These are phyloP conservation scores for Fusarium solani-melongenae DNA, from an alignment of 2,329 filamentous ascomycete species.

Conservation along the genomic window DNA sequence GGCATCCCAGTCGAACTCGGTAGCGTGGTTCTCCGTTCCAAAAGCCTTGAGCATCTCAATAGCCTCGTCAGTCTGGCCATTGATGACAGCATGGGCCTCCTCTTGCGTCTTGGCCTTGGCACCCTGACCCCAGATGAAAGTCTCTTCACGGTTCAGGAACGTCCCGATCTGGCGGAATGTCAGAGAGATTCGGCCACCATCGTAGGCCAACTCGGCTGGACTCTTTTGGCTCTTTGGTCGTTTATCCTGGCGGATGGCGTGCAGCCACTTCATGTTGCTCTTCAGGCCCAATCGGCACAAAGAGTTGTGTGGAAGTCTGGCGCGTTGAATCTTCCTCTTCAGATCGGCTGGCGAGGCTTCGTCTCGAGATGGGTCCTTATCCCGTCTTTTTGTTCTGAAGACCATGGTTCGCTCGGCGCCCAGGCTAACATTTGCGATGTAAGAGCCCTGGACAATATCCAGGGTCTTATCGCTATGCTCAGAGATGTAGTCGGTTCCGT, in stretches of 20 bases:
- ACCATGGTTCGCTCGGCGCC: constrained; percentile 92
- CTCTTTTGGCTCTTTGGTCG: constrained; percentile 75
- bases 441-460: constrained; percentile 84
- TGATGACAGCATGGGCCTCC: constrained; percentile 72
- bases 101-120: constrained; percentile 75
- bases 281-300: constrained; percentile 83
- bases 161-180: constrained; percentile 93
- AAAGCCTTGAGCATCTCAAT: constrained; percentile 81
- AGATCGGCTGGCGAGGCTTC: constrained; percentile 13
- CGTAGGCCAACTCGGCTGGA: constrained; percentile 75
- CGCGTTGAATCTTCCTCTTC: constrained; percentile 70
- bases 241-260: constrained; percentile 92
- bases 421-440: constrained; percentile 93
- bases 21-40: constrained; percentile 82
- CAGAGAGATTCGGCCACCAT: constrained; percentile 85
- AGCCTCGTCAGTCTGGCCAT: constrained; percentile 74
- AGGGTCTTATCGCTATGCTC: constrained; percentile 98
- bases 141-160: constrained; percentile 74
- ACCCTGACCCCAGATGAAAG: constrained; percentile 90
- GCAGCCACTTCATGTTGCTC: constrained; percentile 90
- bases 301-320: constrained; percentile 86
- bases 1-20: constrained; percentile 78
- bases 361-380: constrained; percentile 51
- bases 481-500: constrained; percentile 89
- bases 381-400: constrained; percentile 80